Base-by-base conservation (phyloP, 2,329 filamentous ascomycete genomes). In the Trichoderma lentiforme region DNA sequence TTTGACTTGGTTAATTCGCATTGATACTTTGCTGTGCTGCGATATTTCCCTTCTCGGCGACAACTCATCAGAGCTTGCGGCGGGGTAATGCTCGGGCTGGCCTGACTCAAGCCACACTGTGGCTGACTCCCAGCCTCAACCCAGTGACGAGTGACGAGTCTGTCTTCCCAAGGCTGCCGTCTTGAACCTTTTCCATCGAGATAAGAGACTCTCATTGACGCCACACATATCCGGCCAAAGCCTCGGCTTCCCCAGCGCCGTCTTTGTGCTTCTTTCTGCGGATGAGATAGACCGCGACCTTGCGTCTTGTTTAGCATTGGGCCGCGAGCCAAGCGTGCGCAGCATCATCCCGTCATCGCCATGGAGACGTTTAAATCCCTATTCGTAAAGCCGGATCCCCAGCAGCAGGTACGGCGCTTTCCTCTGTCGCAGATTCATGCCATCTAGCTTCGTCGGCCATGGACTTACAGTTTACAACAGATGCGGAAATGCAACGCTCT, bases 401-500 rank as follows among this genome's bases (percentile, higher is more conserved):
- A 97, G 82, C 92, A 92, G 74, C 95, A 99, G 88, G 95, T 97
- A 85, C 76, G 86, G 76, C 58, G 28, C 57, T 34, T 57, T 51
- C 47, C 11, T 26, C 26, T 14, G 30, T 24, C 28, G 2, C 57
- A 2, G 28, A 14, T 21, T 21, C 67, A 36, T 58, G 66, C 32
- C 24, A 43, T 56, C 61, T 30, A 18, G 18, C n/a, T 18, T 21
- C 14, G 2, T 36, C 28, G 3, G 6, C 24, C 30, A 60, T 43
- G 32, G n/a, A 57, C 65, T n/a, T 21, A 26, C 39, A 64, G 47
- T 72, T 0, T 12, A 21, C 26, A 32, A 32, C 77, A 99, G 95
- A 92, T 96, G 83, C 91, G 95, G 74, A 98, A 98, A 91, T 98
- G 95, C 83, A 97, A 98, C 82, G 86, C 90, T 73, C 89, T 98